Evolutionary conservation across 805 yeast species (phyloP), one percentile per base, ranked within the genome.

Genomic region (Candida silvicultrix): DNA sequence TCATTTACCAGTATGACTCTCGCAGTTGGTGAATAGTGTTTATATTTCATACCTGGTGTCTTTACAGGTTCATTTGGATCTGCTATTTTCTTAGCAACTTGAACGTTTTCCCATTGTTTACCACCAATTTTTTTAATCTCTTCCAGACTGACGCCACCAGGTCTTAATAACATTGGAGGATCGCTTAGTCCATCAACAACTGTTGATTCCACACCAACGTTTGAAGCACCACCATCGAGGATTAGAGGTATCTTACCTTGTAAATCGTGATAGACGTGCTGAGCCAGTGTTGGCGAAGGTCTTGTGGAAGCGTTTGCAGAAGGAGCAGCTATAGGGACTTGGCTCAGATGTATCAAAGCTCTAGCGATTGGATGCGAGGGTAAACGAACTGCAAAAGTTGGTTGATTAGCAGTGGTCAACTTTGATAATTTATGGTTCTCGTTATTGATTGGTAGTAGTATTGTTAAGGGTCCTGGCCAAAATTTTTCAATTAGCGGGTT

Each of bases 11-110:
- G 64, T 0, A 85, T 68, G 4, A 94, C 98, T 48, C 76, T 80
- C 0, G 97, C 96, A 2, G 75, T 75, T 4, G 99, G 99, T 0
- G 97, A 86, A 63, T 94, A 94, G 63, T 94, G 99, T 54, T 86
- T 81, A 62, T 94, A 94, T 60, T 94, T 94, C 99, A 94, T 94
- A 0, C 99, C 99, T 0, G 99, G 99, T 0, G 99, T 94, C 55
- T 85, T 76, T 0, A 85, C 95, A 1, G 81, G 74, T 51, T 88
- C 97, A 18, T 81, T 85, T 1, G 65, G 64, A 6, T 60, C 69
- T 5, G 88, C 88, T 2, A 80, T 78, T 51, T 74, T 76, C 53
- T 79, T 83, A 9, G 86, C 89, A 5, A 85, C 66, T 6, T 77
- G 64, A 2, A 87, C 77, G 42, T 79, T 63, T 7, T 63, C 56